Evolutionary conservation across 2,329 filamentous ascomycete genomes (phyloP).

Genomic region (Neophaeococcomyces aloes): DNA sequence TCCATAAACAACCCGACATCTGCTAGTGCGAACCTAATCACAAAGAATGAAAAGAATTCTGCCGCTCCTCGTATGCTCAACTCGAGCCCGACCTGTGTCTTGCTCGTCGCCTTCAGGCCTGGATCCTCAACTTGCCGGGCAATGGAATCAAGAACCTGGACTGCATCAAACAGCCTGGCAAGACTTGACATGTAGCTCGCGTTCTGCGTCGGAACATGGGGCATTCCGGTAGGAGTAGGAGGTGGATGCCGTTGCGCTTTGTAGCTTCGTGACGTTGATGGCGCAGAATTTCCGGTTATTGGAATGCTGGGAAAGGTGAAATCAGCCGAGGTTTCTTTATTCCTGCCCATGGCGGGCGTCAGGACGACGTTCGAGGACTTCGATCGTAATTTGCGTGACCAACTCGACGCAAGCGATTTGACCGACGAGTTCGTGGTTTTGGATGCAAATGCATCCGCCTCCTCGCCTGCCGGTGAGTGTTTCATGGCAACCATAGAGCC

Average conservation of each 20-base stretch:
- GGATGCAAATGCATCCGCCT: constrained; percentile 37
- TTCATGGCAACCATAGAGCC: constrained; percentile 64
- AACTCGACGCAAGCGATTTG: constrained; percentile 73
- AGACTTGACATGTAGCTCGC: constrained; percentile 84
- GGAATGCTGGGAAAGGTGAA: constrained; percentile 63
- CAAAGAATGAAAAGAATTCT: constrained; percentile 95
- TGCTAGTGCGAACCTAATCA: constrained; percentile 85
- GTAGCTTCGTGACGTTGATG: constrained; percentile 46
- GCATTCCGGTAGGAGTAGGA: constrained; percentile 61
- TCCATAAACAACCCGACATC: constrained; percentile 80
- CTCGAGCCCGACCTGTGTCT: constrained; percentile 90
- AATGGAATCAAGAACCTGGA: constrained; percentile 82
- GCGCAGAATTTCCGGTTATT: constrained; percentile 53
- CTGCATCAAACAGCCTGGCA: constrained; percentile 84
- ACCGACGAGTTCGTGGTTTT: constrained; percentile 49
- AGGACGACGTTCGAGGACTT: constrained; percentile 63
- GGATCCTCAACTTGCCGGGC: constrained; percentile 93
- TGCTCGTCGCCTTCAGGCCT: constrained; percentile 78
- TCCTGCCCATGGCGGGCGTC: constrained; percentile 27
- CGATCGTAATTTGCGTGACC: constrained; percentile 77
- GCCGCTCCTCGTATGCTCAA: constrained; percentile 85
- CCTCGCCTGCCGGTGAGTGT: constrained; percentile 46
- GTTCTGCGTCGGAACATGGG: constrained; percentile 46
- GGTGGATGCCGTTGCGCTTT: constrained; percentile 53
- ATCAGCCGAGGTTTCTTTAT: constrained; percentile 47